Base-by-base conservation (phyloP, 2,329 filamentous ascomycete species). In the Orbilia blumenaviensis region DNA sequence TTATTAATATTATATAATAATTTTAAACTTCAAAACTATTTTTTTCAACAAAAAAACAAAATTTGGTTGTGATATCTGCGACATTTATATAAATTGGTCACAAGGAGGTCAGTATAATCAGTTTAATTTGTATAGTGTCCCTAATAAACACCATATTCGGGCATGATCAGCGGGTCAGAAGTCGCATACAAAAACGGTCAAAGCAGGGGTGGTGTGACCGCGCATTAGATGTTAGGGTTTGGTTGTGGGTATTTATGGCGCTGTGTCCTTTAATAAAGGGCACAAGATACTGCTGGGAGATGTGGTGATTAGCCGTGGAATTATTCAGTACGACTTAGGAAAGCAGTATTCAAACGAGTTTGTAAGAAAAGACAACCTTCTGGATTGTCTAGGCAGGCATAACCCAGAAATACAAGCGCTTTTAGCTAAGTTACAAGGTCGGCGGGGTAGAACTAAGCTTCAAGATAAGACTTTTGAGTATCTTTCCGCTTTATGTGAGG, bases 211-310 rank as follows among this genome's bases (percentile, higher is more conserved):
- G n/a, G n/a, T n/a, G n/a, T n/a, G n/a, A n/a, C n/a, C n/a, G n/a
- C n/a, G n/a, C n/a, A n/a, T n/a, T n/a, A n/a, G n/a, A n/a, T n/a
- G n/a, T n/a, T n/a, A n/a, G 5, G 79, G 79, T 0, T 52, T 83
- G 6, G 80, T 83, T 77, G 82, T 83, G 0, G 82, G 82, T 18
- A 80, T 83, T 5, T 82, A 80, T 0, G 82, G 83, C 3, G 83
- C 82, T 1, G 82, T 80, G 0, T 83, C 83, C 2, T 27, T 44
- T n/a, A 18, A 5, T 12, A 25, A 21, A 18, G 54, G 9, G 1
- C 21, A 36, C 2, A 29, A 50, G 12, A 36, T 77, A 34, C 23
- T 36, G 10, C 61, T 77, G 5, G 66, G 73, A 14, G 73, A 77
- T 38, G 77, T 80, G 2, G 62, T 81, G 1, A 73, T 82, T 48